Conservation (phyloP, 805 yeast genomes). For the Zygoascus flipseniorum region DNA sequence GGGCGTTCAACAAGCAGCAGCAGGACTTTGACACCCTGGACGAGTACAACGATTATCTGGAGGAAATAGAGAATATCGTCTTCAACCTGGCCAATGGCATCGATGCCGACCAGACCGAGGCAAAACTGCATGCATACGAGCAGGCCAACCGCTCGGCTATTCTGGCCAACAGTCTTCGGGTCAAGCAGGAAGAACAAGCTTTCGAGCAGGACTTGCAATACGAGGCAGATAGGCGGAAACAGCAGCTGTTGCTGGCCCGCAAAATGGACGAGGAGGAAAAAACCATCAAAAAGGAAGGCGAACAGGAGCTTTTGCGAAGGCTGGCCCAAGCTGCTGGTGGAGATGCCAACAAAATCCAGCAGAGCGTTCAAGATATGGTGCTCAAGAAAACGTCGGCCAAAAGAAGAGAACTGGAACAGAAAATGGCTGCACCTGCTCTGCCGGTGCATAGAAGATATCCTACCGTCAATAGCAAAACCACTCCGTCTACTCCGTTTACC, state of each 20-base stretch:
- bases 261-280: conserved; percentile 52
- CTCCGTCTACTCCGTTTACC: conserved; percentile 59
- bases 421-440: conserved; percentile 1
- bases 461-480: neutral
- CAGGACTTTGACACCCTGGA: conserved; percentile 56
- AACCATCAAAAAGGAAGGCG: conserved; percentile 35
- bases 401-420: conserved; percentile 21
- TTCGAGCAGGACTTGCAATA: conserved; percentile 55
- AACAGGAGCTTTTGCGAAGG: conserved; percentile 47
- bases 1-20: conserved; percentile 71
- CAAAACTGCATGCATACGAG: conserved; percentile 55
- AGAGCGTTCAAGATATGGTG: conserved; percentile 25
- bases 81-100: conserved; percentile 66
- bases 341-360: conserved; percentile 42
- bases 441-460: neutral
- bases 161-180: conserved; percentile 63
- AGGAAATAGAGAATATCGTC: conserved; percentile 71
- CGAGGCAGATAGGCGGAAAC: conserved; percentile 55
- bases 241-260: conserved; percentile 45
- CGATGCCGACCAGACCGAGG: conserved; percentile 59
- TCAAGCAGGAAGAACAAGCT: conserved; percentile 60
- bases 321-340: conserved; percentile 35
- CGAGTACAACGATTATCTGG: conserved; percentile 71
- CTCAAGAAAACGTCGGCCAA: conserved; percentile 7
- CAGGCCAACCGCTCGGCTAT: conserved; percentile 67